Conservation (phyloP, 495 filamentous ascomycete genomes). For the Extremus antarcticus region DNA sequence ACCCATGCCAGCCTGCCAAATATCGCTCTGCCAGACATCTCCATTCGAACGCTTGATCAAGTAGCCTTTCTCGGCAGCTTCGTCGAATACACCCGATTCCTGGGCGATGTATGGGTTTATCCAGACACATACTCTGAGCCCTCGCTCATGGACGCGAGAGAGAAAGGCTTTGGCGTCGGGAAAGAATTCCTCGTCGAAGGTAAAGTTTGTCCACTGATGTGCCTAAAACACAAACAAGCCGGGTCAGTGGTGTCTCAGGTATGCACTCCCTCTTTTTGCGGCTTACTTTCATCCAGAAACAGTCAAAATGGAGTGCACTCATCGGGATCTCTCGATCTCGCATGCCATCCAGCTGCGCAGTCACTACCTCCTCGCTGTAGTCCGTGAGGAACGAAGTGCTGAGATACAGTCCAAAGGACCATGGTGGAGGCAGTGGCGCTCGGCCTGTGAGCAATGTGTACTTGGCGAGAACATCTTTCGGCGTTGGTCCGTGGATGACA, state of each 20-base stretch:
- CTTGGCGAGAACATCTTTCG: constrained; percentile 54
- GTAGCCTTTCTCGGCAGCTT: constrained; percentile 56
- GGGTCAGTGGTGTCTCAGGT: too few relatives aligned
- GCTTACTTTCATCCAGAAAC: constrained; percentile 61
- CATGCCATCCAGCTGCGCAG: constrained; percentile 57
- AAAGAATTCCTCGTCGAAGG: too few relatives aligned
- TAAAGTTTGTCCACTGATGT: too few relatives aligned
- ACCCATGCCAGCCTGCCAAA: constrained; percentile 68
- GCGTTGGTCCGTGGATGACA: constrained; percentile 52
- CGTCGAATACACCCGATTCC: constrained; percentile 51
- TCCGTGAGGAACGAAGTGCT: constrained; percentile 57
- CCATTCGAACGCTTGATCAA: constrained; percentile 58
- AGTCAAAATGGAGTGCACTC: constrained; percentile 62
- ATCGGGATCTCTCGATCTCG: constrained; percentile 52
- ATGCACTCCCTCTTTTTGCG: too few relatives aligned
- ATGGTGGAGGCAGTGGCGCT: constrained; percentile 49
- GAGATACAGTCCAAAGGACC: constrained; percentile 63
- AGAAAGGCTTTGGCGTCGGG: constrained; percentile 56
- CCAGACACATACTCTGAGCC: constrained; percentile 53
- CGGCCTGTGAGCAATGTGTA: constrained; percentile 53
- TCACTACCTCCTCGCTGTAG: constrained; percentile 58
- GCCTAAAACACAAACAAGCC: too few relatives aligned
- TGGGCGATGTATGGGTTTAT: constrained; percentile 63
- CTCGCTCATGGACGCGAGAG: constrained; percentile 48
- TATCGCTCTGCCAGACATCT: constrained; percentile 62